These are phyloP conservation scores for Chaetomium fimeti DNA, from an alignment of 495 filamentous ascomycete species.

Conservation along the genomic window DNA sequence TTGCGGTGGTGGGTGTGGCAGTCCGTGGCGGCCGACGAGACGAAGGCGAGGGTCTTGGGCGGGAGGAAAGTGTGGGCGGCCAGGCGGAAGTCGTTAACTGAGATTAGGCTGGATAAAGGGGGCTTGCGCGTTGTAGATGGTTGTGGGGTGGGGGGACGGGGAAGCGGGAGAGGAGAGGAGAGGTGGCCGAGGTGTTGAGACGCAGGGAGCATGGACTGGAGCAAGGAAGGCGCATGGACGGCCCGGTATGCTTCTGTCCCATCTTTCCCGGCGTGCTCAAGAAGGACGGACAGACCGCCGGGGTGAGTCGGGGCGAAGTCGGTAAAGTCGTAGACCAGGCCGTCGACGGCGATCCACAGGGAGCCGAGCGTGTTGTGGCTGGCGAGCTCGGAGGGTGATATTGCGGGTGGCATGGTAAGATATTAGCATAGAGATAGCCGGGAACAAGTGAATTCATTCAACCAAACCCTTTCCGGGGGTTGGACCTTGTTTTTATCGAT, in stretches of 20 bases:
- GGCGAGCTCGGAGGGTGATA: conserved; percentile 38
- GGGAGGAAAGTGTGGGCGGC: conserved; percentile 61
- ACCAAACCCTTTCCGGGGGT: no score
- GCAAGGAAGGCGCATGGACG: conserved; percentile 63
- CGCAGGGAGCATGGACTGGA: conserved; percentile 53
- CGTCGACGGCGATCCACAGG: conserved; percentile 76
- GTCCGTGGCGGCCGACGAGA: conserved; percentile 79
- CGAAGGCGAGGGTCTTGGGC: conserved; percentile 79
- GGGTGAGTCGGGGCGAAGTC: conserved; percentile 64
- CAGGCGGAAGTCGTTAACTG: conserved; percentile 67
- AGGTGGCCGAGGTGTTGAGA: conserved; percentile 60
- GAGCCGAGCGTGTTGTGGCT: conserved; percentile 61
- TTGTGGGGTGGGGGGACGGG: conserved; percentile 12
- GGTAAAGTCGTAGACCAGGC: conserved; percentile 72
- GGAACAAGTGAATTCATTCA: background rate
- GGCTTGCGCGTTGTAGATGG: conserved; percentile 48
- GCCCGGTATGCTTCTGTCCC: conserved; percentile 67
- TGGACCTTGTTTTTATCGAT: background rate
- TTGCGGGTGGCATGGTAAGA: conserved; percentile 21
- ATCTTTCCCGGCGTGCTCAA: conserved; percentile 70
- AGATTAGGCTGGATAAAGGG: conserved; percentile 67
- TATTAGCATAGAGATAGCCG: background rate
- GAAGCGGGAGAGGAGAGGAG: conserved; percentile 20
- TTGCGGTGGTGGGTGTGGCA: conserved; percentile 59
- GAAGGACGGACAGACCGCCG: conserved; percentile 59